Percentiles rank a stretch among this genome's conserved stretches.
phyloP scores from a whole-genome alignment of 2,329 filamentous ascomycete genomes.

The Talaromyces rugulosus region DNA sequence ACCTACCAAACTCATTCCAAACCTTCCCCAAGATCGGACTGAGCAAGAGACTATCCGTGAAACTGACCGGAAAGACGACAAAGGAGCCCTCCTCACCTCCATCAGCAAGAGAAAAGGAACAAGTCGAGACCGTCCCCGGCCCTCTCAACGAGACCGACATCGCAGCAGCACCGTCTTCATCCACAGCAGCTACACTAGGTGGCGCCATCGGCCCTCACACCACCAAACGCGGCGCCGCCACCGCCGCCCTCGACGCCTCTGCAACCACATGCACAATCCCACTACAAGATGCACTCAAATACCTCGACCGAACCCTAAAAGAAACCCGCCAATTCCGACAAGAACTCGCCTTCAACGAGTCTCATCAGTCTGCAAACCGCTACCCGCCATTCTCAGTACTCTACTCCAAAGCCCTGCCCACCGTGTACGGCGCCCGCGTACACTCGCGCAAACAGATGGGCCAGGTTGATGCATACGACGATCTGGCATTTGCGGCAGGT shows the following conservation, averaged over 20 bases:
- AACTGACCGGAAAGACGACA: slow-evolving; percentile 20
- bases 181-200: not conserved
- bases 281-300: slow-evolving; percentile 54
- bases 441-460: slow-evolving; percentile 68
- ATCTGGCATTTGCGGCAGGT: slow-evolving; percentile 78
- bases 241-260: slow-evolving; percentile 11
- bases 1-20: slow-evolving; percentile 32
- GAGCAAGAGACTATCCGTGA: slow-evolving; percentile 30
- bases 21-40: slow-evolving; percentile 18
- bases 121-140: slow-evolving; percentile 9
- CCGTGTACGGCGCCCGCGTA: slow-evolving; percentile 77
- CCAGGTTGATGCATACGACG: slow-evolving; percentile 74
- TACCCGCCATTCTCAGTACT: slow-evolving; percentile 82
- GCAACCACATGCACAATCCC: slow-evolving; percentile 47
- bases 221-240: slow-evolving; percentile 20
- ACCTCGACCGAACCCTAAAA: slow-evolving; percentile 70
- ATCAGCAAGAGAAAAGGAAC: slow-evolving; percentile 12
- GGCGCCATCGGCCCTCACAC: slow-evolving; percentile 8
- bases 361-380: slow-evolving; percentile 59
- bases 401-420: slow-evolving; percentile 83
- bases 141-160: slow-evolving; percentile 2
- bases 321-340: slow-evolving; percentile 71
- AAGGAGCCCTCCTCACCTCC: slow-evolving; percentile 8
- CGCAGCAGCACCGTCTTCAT: not conserved
- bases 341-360: slow-evolving; percentile 61